Percentiles rank a stretch among this genome's conserved stretches.
These are phyloP conservation scores for Raffaelea albimanens DNA, from an alignment of 2,329 filamentous ascomycete genomes.

Conservation along the genomic window DNA sequence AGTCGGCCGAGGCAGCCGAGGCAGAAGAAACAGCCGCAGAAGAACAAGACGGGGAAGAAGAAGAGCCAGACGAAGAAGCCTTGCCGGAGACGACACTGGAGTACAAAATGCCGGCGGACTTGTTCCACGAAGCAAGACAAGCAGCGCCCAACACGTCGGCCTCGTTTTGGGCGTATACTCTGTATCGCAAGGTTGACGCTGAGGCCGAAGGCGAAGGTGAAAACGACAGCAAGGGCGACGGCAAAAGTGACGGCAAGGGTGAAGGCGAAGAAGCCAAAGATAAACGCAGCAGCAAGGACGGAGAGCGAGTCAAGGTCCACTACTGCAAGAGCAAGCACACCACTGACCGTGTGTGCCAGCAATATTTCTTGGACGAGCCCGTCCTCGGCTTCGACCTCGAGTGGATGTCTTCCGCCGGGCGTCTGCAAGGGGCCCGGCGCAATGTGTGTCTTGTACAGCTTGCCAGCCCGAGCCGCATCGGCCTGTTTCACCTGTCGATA, in stretches of 20 bases:
- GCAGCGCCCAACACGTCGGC: slow-evolving; percentile 31
- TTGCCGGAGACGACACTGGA: slow-evolving; percentile 29
- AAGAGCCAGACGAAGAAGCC: slow-evolving; percentile 5
- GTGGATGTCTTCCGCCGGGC: slow-evolving; percentile 54
- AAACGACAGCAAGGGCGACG: slow-evolving; percentile 29
- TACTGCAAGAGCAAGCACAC: slow-evolving; percentile 64
- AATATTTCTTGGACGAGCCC: slow-evolving; percentile 58
- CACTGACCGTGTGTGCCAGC: slow-evolving; percentile 55
- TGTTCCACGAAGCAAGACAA: slow-evolving; percentile 38
- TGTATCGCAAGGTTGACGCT: slow-evolving; percentile 46
- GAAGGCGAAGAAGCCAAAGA: too few species aligned
- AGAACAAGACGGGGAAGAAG: not conserved
- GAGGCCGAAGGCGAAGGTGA: too few species aligned
- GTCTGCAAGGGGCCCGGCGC: slow-evolving; percentile 41
- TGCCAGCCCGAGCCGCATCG: slow-evolving; percentile 66
- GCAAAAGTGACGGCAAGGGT: too few species aligned
- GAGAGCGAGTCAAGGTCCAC: slow-evolving; percentile 55
- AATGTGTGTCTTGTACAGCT: slow-evolving; percentile 79
- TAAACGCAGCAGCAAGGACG: slow-evolving; percentile 5
- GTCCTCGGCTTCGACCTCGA: slow-evolving; percentile 86
- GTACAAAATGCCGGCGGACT: slow-evolving; percentile 36
- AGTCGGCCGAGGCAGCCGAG: too few species aligned
- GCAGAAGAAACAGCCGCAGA: not conserved
- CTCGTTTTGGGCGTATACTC: slow-evolving; percentile 58
- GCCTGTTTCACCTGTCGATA: slow-evolving; percentile 69